These are phyloP conservation scores for Verticillium nonalfalfae DNA, from an alignment of 2,329 filamentous ascomycete genomes.

Conservation along the genomic window DNA sequence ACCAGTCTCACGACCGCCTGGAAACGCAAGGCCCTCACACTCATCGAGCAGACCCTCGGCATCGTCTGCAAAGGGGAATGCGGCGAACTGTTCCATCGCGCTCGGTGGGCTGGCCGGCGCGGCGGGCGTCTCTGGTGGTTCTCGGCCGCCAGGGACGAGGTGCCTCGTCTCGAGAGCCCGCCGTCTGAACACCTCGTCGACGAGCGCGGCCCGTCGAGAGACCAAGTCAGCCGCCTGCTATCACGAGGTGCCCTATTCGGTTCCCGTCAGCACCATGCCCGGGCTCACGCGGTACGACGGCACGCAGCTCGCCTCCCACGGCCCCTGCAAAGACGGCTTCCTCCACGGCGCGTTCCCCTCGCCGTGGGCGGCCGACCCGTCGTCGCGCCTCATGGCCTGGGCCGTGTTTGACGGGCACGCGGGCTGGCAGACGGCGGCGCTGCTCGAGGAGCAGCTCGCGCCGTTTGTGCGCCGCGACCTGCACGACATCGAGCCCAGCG, in stretches of 20 bases:
- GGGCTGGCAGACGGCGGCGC: constrained; percentile 25
- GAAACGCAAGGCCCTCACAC: background rate
- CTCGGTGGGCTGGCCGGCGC: background rate
- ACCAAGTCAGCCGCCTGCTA: background rate
- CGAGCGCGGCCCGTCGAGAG: background rate
- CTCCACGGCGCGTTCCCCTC: constrained; percentile 21
- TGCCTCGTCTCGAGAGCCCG: background rate
- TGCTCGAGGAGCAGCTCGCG: constrained; percentile 21
- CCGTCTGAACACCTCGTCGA: background rate
- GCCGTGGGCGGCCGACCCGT: constrained; percentile 10
- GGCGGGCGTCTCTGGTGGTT: background rate
- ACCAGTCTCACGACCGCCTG: background rate
- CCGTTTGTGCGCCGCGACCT: constrained; percentile 17
- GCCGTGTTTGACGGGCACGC: constrained; percentile 27
- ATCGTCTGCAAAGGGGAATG: background rate
- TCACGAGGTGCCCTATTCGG: background rate
- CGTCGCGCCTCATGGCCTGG: constrained; percentile 25
- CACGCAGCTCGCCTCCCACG: constrained; percentile 23
- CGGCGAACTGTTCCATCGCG: background rate
- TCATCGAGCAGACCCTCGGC: background rate
- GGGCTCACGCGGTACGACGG: constrained; percentile 21
- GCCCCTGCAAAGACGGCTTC: constrained; percentile 24
- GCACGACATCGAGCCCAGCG: constrained; percentile 27
- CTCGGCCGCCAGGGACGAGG: background rate
- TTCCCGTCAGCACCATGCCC: background rate